Percentiles rank a stretch among this genome's conserved stretches.
Conservation (phyloP, 345 rosid species). For the Melaleuca quinquenervia region DNA sequence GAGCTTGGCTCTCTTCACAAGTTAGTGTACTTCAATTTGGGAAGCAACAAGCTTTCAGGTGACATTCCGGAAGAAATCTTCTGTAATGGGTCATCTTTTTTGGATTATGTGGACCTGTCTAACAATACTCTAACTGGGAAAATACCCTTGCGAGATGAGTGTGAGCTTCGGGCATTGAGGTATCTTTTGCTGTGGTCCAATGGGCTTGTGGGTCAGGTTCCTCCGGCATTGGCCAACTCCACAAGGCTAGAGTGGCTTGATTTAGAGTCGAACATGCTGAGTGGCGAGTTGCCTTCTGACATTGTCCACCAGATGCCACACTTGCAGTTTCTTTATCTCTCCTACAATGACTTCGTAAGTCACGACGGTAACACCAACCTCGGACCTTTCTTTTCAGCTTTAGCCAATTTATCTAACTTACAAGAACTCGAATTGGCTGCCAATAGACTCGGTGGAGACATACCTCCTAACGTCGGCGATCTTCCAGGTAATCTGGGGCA, state of each 20-base stretch:
- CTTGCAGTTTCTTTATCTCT: conserved; percentile 71
- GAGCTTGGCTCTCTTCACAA: conserved; percentile 37
- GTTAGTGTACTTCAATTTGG: conserved; percentile 52
- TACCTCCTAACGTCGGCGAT: conserved; percentile 50
- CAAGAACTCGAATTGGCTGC: conserved; percentile 79
- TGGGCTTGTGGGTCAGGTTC: conserved; percentile 41
- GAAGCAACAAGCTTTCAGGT: conserved; percentile 44
- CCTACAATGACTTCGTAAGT: conserved; percentile 62
- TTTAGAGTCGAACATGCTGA: conserved; percentile 56
- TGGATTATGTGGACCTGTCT: conserved; percentile 66
- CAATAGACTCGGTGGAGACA: conserved; percentile 55
- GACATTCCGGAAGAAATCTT: conserved; percentile 46
- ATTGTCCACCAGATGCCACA: conserved; percentile 44
- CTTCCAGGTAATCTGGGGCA: conserved; percentile 55
- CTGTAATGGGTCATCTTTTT: conserved; percentile 49
- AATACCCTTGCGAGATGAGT: conserved; percentile 41
- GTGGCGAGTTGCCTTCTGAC: conserved; percentile 63
- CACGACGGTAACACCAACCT: conserved; percentile 71
- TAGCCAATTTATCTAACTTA: conserved; percentile 41
- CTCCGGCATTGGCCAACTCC: conserved; percentile 53
- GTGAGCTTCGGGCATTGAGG: conserved; percentile 39
- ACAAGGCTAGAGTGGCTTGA: conserved; percentile 75
- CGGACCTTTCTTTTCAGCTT: conserved; percentile 59
- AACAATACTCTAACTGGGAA: conserved; percentile 62
- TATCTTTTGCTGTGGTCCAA: conserved; percentile 85